Conservation (phyloP, 225 moss, liverwort and hornwort species). For the Antitrichia curtipendula region DNA sequence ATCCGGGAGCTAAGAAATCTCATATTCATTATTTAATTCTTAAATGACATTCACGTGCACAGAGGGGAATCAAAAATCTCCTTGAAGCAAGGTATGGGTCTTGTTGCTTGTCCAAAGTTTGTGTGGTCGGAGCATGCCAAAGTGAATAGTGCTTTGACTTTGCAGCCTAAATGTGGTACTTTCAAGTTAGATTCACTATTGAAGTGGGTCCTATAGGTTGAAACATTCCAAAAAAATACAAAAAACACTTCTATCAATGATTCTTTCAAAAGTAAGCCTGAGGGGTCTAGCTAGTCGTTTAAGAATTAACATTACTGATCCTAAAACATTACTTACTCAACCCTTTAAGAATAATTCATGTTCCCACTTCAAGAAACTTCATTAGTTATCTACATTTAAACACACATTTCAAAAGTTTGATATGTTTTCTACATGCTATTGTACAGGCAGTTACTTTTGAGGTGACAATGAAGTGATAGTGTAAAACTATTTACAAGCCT, state of each 20-base stretch:
- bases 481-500: too few species aligned
- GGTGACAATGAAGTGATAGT: too few species aligned
- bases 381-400: background rate
- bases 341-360: background rate
- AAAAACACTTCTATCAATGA: background rate
- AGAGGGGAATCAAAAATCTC: background rate
- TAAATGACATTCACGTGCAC: background rate
- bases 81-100: background rate
- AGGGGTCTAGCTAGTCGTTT: rapidly evolving
- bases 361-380: rapidly evolving
- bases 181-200: background rate
- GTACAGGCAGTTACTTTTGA: too few species aligned
- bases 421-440: rapidly evolving
- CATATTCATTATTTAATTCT: background rate
- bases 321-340: background rate
- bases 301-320: background rate
- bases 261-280: background rate
- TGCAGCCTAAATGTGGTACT: background rate
- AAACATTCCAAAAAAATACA: background rate
- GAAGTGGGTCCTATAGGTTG: background rate
- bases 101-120: background rate
- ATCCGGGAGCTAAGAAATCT: background rate
- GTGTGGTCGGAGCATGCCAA: background rate
- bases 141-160: background rate
- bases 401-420: background rate